Conservation (phyloP, 768 basidiomycete species). For the Cubamyces lactineus region DNA sequence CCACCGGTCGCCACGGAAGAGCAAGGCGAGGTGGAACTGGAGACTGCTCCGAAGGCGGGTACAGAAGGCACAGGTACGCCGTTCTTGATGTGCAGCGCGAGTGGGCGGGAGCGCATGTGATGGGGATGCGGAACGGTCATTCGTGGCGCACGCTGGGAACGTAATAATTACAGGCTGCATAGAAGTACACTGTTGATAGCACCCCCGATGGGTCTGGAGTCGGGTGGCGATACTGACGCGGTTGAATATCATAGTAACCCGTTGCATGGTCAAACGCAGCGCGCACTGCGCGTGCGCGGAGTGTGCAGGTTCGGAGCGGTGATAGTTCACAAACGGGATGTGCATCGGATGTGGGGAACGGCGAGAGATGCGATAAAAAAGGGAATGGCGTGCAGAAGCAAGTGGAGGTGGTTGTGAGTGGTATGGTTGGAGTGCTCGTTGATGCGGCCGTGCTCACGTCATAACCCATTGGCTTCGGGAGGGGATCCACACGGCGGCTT, state of each 20-base stretch:
- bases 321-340: neutral
- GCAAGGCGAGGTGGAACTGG: conserved; percentile 24
- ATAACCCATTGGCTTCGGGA: conserved; percentile 4
- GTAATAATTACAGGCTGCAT: conserved; percentile 22
- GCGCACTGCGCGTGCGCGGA: too few species aligned
- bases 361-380: neutral
- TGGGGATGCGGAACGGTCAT: neutral
- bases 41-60: conserved; percentile 24
- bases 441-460: conserved; percentile 9
- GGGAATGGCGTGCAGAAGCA: neutral
- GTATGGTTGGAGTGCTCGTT: neutral
- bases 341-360: neutral
- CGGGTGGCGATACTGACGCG: neutral
- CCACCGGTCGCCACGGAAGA: conserved; percentile 10
- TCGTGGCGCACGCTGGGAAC: conserved; percentile 3
- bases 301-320: neutral
- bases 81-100: conserved; percentile 1
- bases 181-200: conserved; percentile 8
- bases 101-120: neutral
- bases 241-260: neutral
- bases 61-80: conserved; percentile 18
- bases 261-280: too few species aligned
- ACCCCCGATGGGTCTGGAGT: neutral
- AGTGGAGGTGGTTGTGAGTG: neutral
- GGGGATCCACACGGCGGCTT: conserved; percentile 9